These are phyloP conservation scores for Heritiera fomes DNA, from an alignment of 345 rosid species.

Conservation along the genomic window DNA sequence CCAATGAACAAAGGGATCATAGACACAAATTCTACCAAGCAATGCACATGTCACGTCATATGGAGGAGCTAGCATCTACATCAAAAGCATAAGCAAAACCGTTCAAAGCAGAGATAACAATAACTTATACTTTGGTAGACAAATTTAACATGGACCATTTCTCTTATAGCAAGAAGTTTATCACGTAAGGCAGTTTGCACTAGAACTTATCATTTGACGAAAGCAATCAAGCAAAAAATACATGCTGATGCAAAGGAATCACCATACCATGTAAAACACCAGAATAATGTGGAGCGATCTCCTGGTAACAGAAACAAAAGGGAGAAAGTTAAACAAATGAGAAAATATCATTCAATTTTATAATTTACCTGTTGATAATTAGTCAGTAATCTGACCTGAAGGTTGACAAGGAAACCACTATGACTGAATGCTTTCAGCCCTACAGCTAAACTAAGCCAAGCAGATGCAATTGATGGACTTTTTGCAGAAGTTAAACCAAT, in stretches of 20 bases:
- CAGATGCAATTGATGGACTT: slow-evolving; percentile 70
- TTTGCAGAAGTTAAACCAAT: slow-evolving; percentile 78
- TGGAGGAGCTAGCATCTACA: too few species aligned
- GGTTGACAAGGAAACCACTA: slow-evolving; percentile 90
- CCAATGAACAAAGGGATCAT: neutral
- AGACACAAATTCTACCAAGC: neutral
- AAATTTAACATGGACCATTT: neutral
- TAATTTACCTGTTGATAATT: neutral
- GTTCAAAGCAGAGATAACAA: neutral
- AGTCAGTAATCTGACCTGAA: slow-evolving; percentile 62
- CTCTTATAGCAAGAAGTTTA: neutral
- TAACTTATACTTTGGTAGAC: neutral
- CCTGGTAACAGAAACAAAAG: slow-evolving; percentile 48
- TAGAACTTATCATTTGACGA: slow-evolving; percentile 2
- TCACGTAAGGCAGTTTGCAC: neutral
- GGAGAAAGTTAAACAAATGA: slow-evolving; percentile 28
- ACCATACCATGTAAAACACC: slow-evolving; percentile 86
- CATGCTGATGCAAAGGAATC: neutral
- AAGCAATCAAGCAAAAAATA: slow-evolving; percentile 10
- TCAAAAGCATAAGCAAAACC: too few species aligned
- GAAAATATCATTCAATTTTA: neutral
- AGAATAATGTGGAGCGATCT: slow-evolving; percentile 84
- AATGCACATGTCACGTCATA: neutral
- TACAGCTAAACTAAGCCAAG: slow-evolving; percentile 91
- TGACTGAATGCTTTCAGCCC: slow-evolving; percentile 95